A percentile compares a stretch with the other conserved stretches of the same genome.
phyloP scores from a whole-genome alignment of 108 stramenopile species.

The Fragilaria radians region DNA sequence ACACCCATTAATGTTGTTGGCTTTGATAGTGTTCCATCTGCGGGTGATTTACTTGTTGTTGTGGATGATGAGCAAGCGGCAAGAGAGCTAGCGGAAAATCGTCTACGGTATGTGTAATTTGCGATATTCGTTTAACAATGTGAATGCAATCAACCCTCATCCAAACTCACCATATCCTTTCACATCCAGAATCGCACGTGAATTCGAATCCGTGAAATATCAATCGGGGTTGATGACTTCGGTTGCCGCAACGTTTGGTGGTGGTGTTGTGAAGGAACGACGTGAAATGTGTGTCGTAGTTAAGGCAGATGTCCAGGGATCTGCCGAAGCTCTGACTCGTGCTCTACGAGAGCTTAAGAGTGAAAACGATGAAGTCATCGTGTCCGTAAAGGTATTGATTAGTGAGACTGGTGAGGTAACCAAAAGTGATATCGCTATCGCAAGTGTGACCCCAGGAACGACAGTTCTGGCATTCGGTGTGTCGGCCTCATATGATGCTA shows the following conservation, averaged over 20 bases:
- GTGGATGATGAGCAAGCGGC: constrained; percentile 76
- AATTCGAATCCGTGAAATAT: constrained; percentile 54
- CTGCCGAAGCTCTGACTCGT: constrained; percentile 89
- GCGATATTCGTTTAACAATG: neutral
- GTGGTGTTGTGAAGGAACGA: constrained; percentile 50
- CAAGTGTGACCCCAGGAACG: constrained; percentile 82
- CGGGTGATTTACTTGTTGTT: constrained; percentile 86
- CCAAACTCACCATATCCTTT: constrained; percentile 3
- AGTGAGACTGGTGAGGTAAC: constrained; percentile 90
- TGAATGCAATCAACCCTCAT: neutral
- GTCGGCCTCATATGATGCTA: constrained; percentile 78
- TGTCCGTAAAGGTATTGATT: constrained; percentile 79
- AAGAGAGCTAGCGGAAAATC: constrained; percentile 63
- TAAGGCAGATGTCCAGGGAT: constrained; percentile 94
- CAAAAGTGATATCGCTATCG: constrained; percentile 91
- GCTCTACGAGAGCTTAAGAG: constrained; percentile 79
- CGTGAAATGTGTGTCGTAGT: constrained; percentile 90
- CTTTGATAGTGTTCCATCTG: constrained; percentile 79
- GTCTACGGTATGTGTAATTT: constrained; percentile 42
- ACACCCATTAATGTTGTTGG: constrained; percentile 84
- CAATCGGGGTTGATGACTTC: constrained; percentile 82
- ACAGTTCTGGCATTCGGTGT: constrained; percentile 91
- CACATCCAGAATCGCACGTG: constrained; percentile 55
- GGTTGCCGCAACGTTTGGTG: constrained; percentile 59
- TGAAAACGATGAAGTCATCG: constrained; percentile 82